Evolutionary conservation across 2,329 filamentous ascomycete genomes (phyloP), one percentile per base, ranked within the genome.

Genomic region (Calonectria naviculata): DNA sequence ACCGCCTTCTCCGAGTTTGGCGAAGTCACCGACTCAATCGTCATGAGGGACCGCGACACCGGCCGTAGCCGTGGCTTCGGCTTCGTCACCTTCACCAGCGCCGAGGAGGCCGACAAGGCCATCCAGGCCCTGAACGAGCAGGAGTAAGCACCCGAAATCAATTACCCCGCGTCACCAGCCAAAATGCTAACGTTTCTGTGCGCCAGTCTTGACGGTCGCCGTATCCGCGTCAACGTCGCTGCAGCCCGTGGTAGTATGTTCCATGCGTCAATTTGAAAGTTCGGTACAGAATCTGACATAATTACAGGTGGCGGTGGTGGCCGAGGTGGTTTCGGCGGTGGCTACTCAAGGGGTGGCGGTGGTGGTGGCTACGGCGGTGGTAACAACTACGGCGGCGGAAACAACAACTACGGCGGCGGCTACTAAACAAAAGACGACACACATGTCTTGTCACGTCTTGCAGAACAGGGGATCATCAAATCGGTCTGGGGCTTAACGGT

Each of bases 41-140:
- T 73, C 8, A 70, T 72, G 69, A 42, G 26, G 1, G 71, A 73
- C 24, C 54, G 65, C n/a, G 69, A 73, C 3, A 72, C 69, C 21
- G 63, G 58, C 5, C 65, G 69, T 24, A 66, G 69, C n/a, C 46
- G 70, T n/a, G 70, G 71, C 13, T 72, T 67, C 15, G 71, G 71
- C 8, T 72, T 70, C 8, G 65, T 73, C 5, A 69, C 62, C 10
- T 70, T 60, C 10, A 10, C n/a, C 28, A 47, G 0, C 15, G 2
- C 5, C 1, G 1, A 12, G 0, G 41, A 70, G 10, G 71, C 69
- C 1, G 2, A 12, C 5, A 15, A 19, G 2, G 52, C 52, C 15
- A 58, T 19, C 13, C 8, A 26, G 4, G n/a, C 2, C 12, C 31
- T 36, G n/a, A 38, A 58, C 52, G 31, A 38, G 13, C 31, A 38